Base-by-base conservation (phyloP, 345 rosid genomes). In the thale cress (Arabidopsis thaliana) region DNA sequence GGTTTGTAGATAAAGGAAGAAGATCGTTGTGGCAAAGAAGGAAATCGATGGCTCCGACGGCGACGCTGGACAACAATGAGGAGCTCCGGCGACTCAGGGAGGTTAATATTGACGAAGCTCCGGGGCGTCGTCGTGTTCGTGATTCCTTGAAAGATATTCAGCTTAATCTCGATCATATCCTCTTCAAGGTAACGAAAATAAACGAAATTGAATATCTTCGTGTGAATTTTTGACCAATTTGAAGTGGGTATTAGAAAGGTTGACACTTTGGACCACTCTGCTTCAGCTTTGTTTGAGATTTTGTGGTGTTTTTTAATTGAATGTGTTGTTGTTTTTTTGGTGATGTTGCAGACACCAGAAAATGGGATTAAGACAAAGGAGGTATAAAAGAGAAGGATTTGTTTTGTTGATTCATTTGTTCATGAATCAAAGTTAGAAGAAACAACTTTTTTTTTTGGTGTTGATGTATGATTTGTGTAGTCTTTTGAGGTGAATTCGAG, bases 401-500 rank as follows among this genome's bases (percentile, higher is more conserved):
- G 24, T 11, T 14, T 45, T 40, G 33, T 25, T 13, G 0, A 22
- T 38, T 22, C 65, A 11, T 0, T 42, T 24, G 4, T 53, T 37
- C 23, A 53, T 34, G 65, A 77, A 55, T 63, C 51, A 14, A 67
- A 57, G 50, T 45, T 79, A 10, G 59, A 51, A 58, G 41, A 23
- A 16, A 37, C n/a, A 50, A 13, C 14, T 9, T n/a, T 6, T 58
- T 46, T 52, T 56, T 14, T 33, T 16, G 20, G 13, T 48, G 51
- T 20, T 57, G 50, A 74, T 74, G 3, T 67, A 6, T 65, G 71
- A 10, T 55, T 20, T 20, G 16, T 90, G 37, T 87, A 95, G 98
- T 79, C 82, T 2, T 96, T 86, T 52, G 90, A 82, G 78, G 83
- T 84, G 82, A 96, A 89, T 76, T 91, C 97, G 34, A 88, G 94